Conservation (phyloP, 768 basidiomycete genomes). For the Lactifluus volemus region DNA sequence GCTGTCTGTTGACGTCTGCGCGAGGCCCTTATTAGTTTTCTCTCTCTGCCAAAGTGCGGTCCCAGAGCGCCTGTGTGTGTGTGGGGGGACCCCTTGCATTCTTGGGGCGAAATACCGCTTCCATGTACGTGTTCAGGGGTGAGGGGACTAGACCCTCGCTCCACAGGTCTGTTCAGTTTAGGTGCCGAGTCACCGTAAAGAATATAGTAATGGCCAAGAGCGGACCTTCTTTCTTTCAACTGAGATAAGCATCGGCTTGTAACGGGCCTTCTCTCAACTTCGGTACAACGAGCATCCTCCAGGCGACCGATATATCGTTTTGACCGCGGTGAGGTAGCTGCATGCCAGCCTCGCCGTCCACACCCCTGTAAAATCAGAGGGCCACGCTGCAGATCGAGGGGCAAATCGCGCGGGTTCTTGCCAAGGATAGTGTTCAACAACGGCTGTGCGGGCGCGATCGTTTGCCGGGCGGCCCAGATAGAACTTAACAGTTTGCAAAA, state of each 20-base stretch:
- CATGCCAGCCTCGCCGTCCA: conserved; percentile 7
- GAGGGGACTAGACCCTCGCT: conserved; percentile 9
- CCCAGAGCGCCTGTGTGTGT: conserved; percentile 11
- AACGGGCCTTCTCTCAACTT: background rate
- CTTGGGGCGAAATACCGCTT: conserved; percentile 13
- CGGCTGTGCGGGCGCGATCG: conserved; percentile 10
- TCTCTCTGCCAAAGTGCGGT: conserved; percentile 2
- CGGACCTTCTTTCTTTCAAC: conserved; percentile 6
- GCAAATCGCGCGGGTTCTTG: background rate
- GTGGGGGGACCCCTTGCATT: conserved; percentile 7
- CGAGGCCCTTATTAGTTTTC: conserved; percentile 3
- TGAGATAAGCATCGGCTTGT: conserved; percentile 13
- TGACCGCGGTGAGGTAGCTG: background rate
- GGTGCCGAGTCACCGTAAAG: conserved; percentile 2
- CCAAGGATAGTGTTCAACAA: background rate
- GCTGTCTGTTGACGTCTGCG: conserved; percentile 11
- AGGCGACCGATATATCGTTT: background rate
- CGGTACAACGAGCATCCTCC: background rate
- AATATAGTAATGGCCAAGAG: background rate
- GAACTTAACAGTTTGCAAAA: background rate
- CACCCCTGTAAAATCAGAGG: background rate
- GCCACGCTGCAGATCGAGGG: conserved; percentile 7
- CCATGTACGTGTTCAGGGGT: conserved; percentile 13
- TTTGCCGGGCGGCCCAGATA: conserved; percentile 1
- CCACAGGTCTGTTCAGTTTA: conserved; percentile 1